Evolutionary conservation across 352 stramenopile genomes (phyloP), one percentile per base, ranked within the genome.

Genomic region (Globisporangium solare): DNA sequence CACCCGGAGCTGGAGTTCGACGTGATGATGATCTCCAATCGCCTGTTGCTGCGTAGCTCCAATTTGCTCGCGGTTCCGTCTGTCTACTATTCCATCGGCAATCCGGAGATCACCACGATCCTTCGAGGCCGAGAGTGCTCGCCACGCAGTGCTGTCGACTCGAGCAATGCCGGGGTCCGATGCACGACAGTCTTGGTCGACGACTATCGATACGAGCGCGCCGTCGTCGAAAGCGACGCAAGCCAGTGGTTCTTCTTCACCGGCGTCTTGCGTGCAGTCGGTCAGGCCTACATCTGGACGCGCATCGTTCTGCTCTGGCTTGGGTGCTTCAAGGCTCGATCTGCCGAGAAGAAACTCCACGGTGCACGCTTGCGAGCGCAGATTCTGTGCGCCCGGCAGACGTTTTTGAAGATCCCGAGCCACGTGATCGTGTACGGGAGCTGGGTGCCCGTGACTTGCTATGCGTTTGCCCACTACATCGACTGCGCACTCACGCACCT

Each of bases 131-230:
- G 54, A 42, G 54, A 41, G 18, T 76, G 68, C 46, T 43, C 39
- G 5, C 39, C 12, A n/a, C 12, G 18, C 17, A 10, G 0, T 6
- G 10, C 39, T n/a, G 7, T 6, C 3, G 17, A 43, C 39, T 18
- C 12, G 13, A 7, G 13, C 39, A 6, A 43, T 43, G 10, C 21
- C 6, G 1, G 20, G 15, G 24, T 13, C 22, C 18, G 43, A 6
- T 41, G 17, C n/a, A 27, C 22, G 6, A 51, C 49, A 43, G 49
- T 55, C 15, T 66, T 76, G 17, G 48, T 79, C 7, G 72, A 82
- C 47, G 72, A 82, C 45, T 83, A 76, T n/a, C 71, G 78, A 24
- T 88, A 88, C 35, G 71, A 85, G 39, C 66, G 73, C 2, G 64
- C 64, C 10, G 58, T 66, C 10, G 51, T 85, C 8, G 61, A 66